These are phyloP conservation scores for Boletellus sp. DNA, from an alignment of 768 basidiomycete genomes.

Conservation along the genomic window DNA sequence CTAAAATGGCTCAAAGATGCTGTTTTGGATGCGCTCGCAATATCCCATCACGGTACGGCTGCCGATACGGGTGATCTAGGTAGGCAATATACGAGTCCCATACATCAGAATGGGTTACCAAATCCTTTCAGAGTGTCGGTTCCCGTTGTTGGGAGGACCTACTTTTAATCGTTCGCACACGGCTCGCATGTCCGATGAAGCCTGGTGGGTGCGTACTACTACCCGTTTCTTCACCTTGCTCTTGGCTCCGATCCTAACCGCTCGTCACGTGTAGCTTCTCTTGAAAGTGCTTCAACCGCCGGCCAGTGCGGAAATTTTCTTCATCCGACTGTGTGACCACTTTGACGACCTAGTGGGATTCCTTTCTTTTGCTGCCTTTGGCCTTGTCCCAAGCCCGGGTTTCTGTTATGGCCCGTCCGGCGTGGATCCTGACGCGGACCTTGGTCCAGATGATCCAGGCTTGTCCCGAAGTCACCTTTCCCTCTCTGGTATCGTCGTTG, in stretches of 20 bases:
- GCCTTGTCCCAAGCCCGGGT: constrained; percentile 12
- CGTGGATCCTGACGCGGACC: background rate
- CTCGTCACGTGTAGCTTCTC: background rate
- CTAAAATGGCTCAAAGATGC: constrained; percentile 29
- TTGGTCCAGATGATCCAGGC: background rate
- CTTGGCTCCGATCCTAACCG: background rate
- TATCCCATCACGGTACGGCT: constrained; percentile 5
- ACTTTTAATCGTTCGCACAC: constrained; percentile 24
- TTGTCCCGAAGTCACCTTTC: constrained; percentile 19
- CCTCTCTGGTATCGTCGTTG: constrained; percentile 17
- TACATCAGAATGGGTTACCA: background rate
- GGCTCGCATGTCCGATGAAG: constrained; percentile 25
- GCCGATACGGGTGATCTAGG: constrained; percentile 9
- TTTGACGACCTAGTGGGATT: constrained; percentile 28
- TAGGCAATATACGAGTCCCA: background rate
- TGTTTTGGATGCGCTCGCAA: constrained; percentile 20
- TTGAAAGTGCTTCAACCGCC: constrained; percentile 6
- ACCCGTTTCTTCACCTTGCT: too few species aligned
- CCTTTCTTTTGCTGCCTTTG: constrained; percentile 23
- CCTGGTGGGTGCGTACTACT: constrained; percentile 30
- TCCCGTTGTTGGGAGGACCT: constrained; percentile 31
- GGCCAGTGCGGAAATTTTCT: constrained; percentile 24
- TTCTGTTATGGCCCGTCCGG: constrained; percentile 11
- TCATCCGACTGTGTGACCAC: constrained; percentile 29
- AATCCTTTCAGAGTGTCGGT: constrained; percentile 8